A percentile compares a stretch with the other conserved stretches of the same genome.
These are phyloP conservation scores for Pseudocercospora pini-densiflorae DNA, from an alignment of 2,329 filamentous ascomycete species.

Conservation along the genomic window DNA sequence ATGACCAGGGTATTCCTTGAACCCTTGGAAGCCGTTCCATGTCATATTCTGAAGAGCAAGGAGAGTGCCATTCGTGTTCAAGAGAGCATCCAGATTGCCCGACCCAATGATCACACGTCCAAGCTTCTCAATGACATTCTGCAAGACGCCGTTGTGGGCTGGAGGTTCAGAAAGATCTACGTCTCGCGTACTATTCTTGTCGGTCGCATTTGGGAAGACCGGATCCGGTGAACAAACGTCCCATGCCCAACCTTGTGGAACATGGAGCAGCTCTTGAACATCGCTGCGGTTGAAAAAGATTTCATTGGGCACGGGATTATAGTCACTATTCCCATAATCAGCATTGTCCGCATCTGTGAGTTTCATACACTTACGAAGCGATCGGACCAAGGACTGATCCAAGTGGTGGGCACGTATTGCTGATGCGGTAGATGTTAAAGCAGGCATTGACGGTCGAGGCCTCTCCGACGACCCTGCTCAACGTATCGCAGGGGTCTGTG, in stretches of 20 bases:
- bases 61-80: constrained; percentile 37
- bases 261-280: constrained; percentile 42
- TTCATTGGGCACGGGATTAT: not conserved
- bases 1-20: constrained; percentile 30
- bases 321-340: not conserved
- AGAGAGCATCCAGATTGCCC: constrained; percentile 33
- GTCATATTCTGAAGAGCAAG: constrained; percentile 38
- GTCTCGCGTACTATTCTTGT: not conserved
- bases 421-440: constrained; percentile 41
- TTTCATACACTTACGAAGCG: not conserved
- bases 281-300: constrained; percentile 40
- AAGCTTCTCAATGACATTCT: constrained; percentile 38
- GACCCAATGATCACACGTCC: constrained; percentile 40
- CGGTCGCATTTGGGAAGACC: constrained; percentile 17
- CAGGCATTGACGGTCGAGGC: constrained; percentile 33
- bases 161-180: constrained; percentile 29
- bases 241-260: constrained; percentile 34
- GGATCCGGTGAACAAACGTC: constrained; percentile 28
- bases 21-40: constrained; percentile 38
- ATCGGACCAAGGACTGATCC: not conserved
- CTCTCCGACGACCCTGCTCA: constrained; percentile 6
- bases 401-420: constrained; percentile 32
- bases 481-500: constrained; percentile 30
- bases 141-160: constrained; percentile 20
- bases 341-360: not conserved